Evolutionary conservation across 140 eudicot species (phyloP), one percentile per base, ranked within the genome.

Genomic region (Senecio squalidus): DNA sequence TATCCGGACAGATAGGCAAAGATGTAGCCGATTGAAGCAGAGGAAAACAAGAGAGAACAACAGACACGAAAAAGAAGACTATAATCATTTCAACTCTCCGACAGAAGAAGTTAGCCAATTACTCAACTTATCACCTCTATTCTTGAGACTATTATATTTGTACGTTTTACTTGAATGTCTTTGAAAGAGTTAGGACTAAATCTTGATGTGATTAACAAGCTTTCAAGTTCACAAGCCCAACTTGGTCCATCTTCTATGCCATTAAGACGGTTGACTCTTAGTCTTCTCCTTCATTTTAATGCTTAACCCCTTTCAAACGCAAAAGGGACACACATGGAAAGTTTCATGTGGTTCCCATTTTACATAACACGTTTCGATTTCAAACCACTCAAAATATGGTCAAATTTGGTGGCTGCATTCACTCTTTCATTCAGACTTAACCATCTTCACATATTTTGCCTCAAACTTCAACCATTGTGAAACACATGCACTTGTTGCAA

Each of bases 11-110:
- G 66, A 1, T 25, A n/a, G 38, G 24, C 0, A 1, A 6, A 8
- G 39, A 33, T 13, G 2, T 33, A 13, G 7, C 9, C 36, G 36
- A 4, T 30, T 30, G 9, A 58, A 59, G 10, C 2, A 34, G 8
- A 59, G 40, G 50, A 7, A 58, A 27, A 59, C 66, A 24, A 40
- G 66, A 59, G 40, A 40, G 17, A 59, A 59, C 1, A 58, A 39
- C 1, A 0, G 16, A 40, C 52, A 44, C 26, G 16, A 59, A 40
- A 40, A 59, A 5, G 29, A 59, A 25, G 9, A 40, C 5, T 4
- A 40, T 3, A 4, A 59, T 40, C 66, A 59, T 59, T 59, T 39
- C 6, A 39, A 14, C n/a, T 24, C 34, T 14, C 2, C 14, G 34
- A 36, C 63, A 28, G 2, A 10, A 58, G 17, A 36, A 21, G 22